Base-by-base conservation (phyloP, 2,329 filamentous ascomycete genomes). In the Apiospora aurea region DNA sequence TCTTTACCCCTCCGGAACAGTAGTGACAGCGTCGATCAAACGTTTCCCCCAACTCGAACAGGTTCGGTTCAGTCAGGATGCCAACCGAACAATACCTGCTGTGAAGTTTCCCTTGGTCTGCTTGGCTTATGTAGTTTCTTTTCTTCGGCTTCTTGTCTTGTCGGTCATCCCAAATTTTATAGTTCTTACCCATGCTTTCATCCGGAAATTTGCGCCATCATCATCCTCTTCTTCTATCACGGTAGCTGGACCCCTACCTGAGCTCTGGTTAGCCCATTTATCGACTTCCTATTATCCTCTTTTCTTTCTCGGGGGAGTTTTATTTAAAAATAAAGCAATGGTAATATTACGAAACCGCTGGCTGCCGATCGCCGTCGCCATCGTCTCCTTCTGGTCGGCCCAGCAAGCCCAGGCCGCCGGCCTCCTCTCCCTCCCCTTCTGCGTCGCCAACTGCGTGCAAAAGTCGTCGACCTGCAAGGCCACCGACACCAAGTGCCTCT, bases 401-500 rank as follows among this genome's bases (percentile, higher is more conserved):
- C 74, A 76, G 43, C 74, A 76, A 38, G 77, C 76, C 61, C 70
- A 73, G 49, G 76, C 72, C 24, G 68, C 71, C n/a, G 74, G 71
- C 73, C 79, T 77, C 74, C 78, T 76, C 61, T 77, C 72, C 14
- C 13, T 69, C 4, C 67, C 67, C 24, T 49, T 49, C 38, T 85
- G 83, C 77, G 78, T 83, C 47, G 72, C 76, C 72, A 77, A 77
- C 70, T 84, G 83, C 74, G 76, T 84, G 71, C 72, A 77, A 3
- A 77, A 79, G 69, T 77, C 79, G 21, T 80, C 79, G 13, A n/a
- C 57, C 34, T 64, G 82, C 74, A 69, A 75, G 16, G 72, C 77
- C 11, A 75, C 74, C 69, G 77, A 81, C 71, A 74, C 79, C 16
- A 77, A 77, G 67, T 85, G 83, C 75, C 76, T 85, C 70, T 85